Conservation (phyloP, 192 early-diverging fungal species). For the Coemansia sp. region DNA sequence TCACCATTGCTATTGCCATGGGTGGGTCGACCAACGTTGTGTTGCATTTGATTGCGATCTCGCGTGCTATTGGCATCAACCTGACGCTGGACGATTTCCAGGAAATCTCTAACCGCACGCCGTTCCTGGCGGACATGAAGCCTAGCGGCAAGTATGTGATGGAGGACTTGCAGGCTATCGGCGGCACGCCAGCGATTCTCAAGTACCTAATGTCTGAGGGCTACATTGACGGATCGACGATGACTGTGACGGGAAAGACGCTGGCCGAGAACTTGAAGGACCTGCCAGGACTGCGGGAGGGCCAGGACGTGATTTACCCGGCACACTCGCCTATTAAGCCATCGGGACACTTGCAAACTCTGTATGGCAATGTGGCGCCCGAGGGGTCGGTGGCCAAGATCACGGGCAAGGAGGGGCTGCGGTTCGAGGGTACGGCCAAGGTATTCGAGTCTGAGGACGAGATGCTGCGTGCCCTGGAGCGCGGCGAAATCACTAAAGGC, state of each 20-base stretch:
- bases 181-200: constrained; percentile 93
- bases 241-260: constrained; percentile 98
- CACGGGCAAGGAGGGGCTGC: constrained; percentile 97
- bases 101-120: constrained; percentile 80
- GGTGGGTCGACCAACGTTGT: constrained; percentile 99
- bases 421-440: constrained; percentile 84
- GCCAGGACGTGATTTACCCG: constrained; percentile 88
- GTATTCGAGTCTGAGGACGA: constrained; percentile 93
- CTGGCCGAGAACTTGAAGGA: constrained; percentile 86
- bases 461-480: constrained; percentile 88
- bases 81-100: constrained; percentile 97
- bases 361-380: constrained; percentile 93
- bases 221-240: constrained; percentile 79
- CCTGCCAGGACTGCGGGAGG: constrained; percentile 69
- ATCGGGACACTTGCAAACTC: constrained; percentile 92
- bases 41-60: constrained; percentile 90
- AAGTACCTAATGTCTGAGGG: constrained; percentile 91
- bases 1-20: constrained; percentile 88
- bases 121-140: constrained; percentile 97
- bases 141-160: constrained; percentile 98
- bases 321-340: constrained; percentile 87
- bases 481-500: constrained; percentile 86
- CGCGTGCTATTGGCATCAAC: constrained; percentile 77
- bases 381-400: constrained; percentile 98
- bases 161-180: constrained; percentile 91